phyloP scores from a whole-genome alignment of 495 filamentous ascomycete species.

The Neurospora sp. region DNA sequence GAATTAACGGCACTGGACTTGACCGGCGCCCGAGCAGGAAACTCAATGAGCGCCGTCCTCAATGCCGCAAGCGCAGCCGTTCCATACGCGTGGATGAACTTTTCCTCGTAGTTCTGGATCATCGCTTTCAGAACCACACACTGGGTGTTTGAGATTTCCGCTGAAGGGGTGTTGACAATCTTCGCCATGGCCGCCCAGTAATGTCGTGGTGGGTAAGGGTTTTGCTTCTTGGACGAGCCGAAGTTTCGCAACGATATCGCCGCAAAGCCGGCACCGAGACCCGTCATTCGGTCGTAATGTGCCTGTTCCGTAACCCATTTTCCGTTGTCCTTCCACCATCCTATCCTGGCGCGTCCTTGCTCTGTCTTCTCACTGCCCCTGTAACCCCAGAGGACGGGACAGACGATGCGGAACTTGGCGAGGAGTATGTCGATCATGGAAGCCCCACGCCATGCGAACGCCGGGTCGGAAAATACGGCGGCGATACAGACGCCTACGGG shows the following conservation, averaged over 20 bases:
- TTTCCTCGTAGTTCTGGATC: constrained; percentile 57
- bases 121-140: constrained; percentile 67
- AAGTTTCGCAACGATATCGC: constrained; percentile 76
- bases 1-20: constrained; percentile 46
- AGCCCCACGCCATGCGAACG: constrained; percentile 57
- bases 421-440: constrained; percentile 77
- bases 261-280: constrained; percentile 73
- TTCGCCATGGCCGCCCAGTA: constrained; percentile 71
- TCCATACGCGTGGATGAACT: constrained; percentile 71
- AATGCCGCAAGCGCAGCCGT: constrained; percentile 54
- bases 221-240: constrained; percentile 47
- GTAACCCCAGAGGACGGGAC: constrained; percentile 82
- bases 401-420: constrained; percentile 72
- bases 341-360: constrained; percentile 55
- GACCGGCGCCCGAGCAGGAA: constrained; percentile 45
- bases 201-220: constrained; percentile 67
- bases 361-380: constrained; percentile 65
- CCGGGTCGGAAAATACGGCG: constrained; percentile 58
- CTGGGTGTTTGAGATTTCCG: constrained; percentile 64
- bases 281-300: constrained; percentile 75
- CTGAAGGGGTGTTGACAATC: constrained; percentile 59
- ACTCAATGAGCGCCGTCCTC: constrained; percentile 52
- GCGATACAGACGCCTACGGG: constrained; percentile 69
- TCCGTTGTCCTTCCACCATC: constrained; percentile 56
- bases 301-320: constrained; percentile 53